Base-by-base conservation (phyloP, 108 stramenopile species). In the Nitzschia putrida region DNA sequence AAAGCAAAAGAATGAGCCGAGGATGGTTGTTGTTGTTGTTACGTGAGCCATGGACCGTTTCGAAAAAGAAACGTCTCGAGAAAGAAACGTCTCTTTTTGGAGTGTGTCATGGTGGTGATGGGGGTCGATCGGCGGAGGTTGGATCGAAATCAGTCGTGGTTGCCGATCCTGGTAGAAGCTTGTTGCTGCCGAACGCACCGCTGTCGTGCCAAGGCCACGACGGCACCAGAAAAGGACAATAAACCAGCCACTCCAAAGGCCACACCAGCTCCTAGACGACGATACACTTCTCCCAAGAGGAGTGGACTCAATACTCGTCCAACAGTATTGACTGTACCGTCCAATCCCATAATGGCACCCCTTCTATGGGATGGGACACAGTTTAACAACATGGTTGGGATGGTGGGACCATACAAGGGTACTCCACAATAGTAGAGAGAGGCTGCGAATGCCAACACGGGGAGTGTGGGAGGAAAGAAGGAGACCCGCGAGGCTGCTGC, bases 361-460 rank as follows among this genome's bases (percentile, higher is more conserved):
- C 90, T 63, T 57, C 68, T 61, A 47, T 85, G 43, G 13, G 90
- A 58, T 34, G 90, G 90, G 11, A 91, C 90, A 66, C 90, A 88
- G 57, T 77, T 81, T 49, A 91, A 58, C n/a, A 91, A 56, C 85
- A 91, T 86, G 5, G 88, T 87, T 18, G 90, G 90, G 14, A 91
- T 73, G 16, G 88, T 77, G n/a, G 90, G 90, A 4, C 83, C 87
- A 68, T 88, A 91, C n/a, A 91, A 60, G 3, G 90, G 84, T 8
- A 88, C 87, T 52, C 90, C 90, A 26, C 68, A 64, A 53, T 85
- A 88, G 66, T 91, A 91, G 40, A 91, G 61, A 12, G 80, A 82
- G 5, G 87, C 84, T 8, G 86, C 80, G 49, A 64, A 78, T 7
- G 61, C 53, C 23, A 87, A 13, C 69, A 68, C 54, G 29, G 44